Evolutionary conservation across 2,329 filamentous ascomycete species (phyloP).

Genomic region (Fusarium chuoi): DNA sequence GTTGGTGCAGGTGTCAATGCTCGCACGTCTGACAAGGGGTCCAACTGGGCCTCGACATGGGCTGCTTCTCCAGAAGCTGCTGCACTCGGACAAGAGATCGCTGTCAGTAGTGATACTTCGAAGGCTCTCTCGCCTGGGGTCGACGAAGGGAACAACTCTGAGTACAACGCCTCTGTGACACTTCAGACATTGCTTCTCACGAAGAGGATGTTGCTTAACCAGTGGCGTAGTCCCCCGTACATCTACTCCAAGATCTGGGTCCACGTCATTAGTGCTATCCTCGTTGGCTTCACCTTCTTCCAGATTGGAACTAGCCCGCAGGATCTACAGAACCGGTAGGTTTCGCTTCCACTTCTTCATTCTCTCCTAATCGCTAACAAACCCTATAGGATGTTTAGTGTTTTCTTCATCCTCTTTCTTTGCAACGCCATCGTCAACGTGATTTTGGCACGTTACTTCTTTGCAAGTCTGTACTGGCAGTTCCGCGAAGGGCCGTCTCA

Average conservation of each 20-base stretch:
- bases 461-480: not conserved
- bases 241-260: not conserved
- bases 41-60: not conserved
- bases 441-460: not conserved
- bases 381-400: not conserved
- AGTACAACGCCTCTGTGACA: not conserved
- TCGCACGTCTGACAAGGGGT: not conserved
- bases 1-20: not conserved
- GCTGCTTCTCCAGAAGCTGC: not conserved
- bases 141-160: not conserved
- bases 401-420: not conserved
- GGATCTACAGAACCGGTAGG: not conserved
- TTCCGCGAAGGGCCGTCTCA: not conserved
- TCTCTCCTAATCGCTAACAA: not conserved
- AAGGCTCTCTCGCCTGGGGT: fast-evolving
- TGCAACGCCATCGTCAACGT: not conserved
- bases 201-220: not conserved
- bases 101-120: too few relatives aligned
- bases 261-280: not conserved
- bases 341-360: fast-evolving
- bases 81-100: not conserved
- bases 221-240: not conserved
- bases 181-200: not conserved
- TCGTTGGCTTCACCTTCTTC: not conserved
- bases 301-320: not conserved